Evolutionary conservation across 306 rosid species (phyloP), one percentile per base, ranked within the genome.

Genomic region (Ormosia emarginata): DNA sequence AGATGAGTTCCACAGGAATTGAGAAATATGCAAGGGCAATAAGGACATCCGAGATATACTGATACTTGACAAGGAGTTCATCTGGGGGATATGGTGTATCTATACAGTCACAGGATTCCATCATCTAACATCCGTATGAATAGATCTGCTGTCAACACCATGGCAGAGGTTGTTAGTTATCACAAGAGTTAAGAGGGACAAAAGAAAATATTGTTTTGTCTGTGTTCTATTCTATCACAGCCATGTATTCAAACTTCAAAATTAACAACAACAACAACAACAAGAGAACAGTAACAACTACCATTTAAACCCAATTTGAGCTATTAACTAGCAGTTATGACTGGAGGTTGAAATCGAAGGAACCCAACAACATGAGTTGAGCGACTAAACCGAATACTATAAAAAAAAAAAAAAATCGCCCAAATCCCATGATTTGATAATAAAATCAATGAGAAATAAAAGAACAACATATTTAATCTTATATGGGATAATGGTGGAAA

Each of bases 21-120:
- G 99, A 95, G 87, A 95, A 95, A 89, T 95, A 95, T 0, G 99
- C 99, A 57, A 95, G 79, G 0, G 98, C 98, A 36, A 95, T 95
- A 5, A 95, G 81, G 33, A 90, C 84, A 75, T 95, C 99, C 0
- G 98, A 94, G 33, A 94, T 94, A 57, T 94, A 94, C 79, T 93
- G 98, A 86, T 94, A 94, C 87, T 93, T 94, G 69, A 93, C 92
- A 75, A 94, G 91, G 82, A 94, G 97, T 55, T 94, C 98, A 86
- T 94, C 98, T 0, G 88, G 93, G 12, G 93, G 94, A 91, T 93
- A 90, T 4, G 82, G 97, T 1, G 97, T 66, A 30, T 91, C 98
- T 46, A 93, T 82, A 84, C 98, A 94, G 84, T 92, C 93, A 62
- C 98, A 94, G 24, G 92, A 89, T 47, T 90, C 97, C 98, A 94